These are phyloP conservation scores for Recurvomyces mirabilis DNA, from an alignment of 495 filamentous ascomycete species.

Conservation along the genomic window DNA sequence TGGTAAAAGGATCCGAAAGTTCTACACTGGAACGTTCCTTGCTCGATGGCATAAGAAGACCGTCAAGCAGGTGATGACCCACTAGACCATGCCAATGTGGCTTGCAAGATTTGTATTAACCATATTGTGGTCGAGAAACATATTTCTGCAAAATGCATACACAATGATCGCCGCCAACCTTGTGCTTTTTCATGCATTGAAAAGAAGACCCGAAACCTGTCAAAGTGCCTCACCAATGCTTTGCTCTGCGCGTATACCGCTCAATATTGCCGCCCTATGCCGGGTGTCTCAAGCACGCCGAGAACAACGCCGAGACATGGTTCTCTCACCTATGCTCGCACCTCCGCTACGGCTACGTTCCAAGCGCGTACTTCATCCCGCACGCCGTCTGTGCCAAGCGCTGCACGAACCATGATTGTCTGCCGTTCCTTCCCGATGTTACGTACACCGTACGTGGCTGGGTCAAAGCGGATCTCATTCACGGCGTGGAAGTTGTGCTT, in stretches of 20 bases:
- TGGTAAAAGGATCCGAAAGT: slow-evolving; percentile 45
- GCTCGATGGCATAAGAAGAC: slow-evolving; percentile 37
- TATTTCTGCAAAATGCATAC: too few species aligned
- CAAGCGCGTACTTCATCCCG: neutral
- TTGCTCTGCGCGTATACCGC: too few species aligned
- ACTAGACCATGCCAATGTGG: neutral
- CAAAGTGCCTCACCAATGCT: too few species aligned
- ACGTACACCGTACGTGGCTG: slow-evolving; percentile 10
- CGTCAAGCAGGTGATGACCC: slow-evolving; percentile 13
- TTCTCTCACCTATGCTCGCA: too few species aligned
- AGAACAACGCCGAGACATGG: too few species aligned
- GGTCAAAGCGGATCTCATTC: slow-evolving; percentile 15
- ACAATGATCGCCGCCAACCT: too few species aligned
- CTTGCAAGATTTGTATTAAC: neutral
- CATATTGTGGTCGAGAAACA: too few species aligned
- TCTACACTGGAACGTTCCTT: slow-evolving; percentile 43
- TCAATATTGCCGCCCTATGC: too few species aligned
- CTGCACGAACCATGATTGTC: slow-evolving; percentile 17
- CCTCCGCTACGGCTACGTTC: slow-evolving; percentile 7
- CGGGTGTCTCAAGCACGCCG: too few species aligned
- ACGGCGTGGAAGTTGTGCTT: slow-evolving; percentile 16
- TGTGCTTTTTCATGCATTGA: too few species aligned
- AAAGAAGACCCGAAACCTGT: too few species aligned
- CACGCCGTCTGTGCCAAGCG: slow-evolving; percentile 5
- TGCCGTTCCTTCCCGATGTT: slow-evolving; percentile 12